Conservation (phyloP, 805 yeast species). For the Saturnispora dispora region DNA sequence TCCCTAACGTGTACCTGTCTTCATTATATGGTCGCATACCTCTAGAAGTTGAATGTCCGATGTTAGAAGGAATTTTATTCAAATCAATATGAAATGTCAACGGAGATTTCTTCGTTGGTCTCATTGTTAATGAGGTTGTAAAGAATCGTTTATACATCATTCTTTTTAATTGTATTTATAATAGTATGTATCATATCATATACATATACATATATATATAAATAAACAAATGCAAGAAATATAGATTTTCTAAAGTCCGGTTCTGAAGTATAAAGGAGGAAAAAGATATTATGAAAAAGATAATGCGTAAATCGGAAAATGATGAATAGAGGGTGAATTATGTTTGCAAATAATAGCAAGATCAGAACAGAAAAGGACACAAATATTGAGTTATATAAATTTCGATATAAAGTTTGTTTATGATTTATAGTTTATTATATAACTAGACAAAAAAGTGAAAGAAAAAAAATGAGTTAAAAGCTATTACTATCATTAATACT, state of each 20-base stretch:
- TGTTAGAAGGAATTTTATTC: constrained; percentile 55
- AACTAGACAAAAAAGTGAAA: neutral
- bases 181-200: neutral
- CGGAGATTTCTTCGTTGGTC: constrained; percentile 11
- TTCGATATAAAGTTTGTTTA: neutral
- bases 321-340: neutral
- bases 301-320: neutral
- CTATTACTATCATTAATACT: neutral
- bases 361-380: neutral
- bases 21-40: constrained; percentile 74
- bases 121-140: constrained; percentile 1
- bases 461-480: neutral
- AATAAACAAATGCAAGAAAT: no score
- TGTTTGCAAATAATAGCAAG: neutral
- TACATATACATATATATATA: no score
- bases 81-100: constrained; percentile 43
- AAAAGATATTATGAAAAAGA: neutral
- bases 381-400: neutral
- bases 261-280: neutral
- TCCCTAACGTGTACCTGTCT: constrained; percentile 61
- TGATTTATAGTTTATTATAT: neutral
- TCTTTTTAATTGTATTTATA: no score
- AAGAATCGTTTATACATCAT: neutral
- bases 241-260: neutral
- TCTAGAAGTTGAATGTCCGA: constrained; percentile 74